Base-by-base conservation (phyloP, 306 rosid species). In the Sophora flavescens region DNA sequence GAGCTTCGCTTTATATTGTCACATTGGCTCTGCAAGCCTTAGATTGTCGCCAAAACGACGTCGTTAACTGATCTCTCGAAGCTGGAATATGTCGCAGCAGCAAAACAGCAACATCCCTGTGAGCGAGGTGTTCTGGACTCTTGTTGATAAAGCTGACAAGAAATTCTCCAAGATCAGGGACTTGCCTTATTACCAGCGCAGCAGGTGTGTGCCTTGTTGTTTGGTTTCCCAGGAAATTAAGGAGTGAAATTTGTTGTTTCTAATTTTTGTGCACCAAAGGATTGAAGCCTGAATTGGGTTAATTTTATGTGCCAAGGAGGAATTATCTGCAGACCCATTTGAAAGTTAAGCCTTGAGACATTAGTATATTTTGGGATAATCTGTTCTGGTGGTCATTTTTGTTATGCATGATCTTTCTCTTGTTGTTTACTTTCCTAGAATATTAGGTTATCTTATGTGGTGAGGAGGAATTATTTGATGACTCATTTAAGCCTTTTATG, bases 111-210 rank as follows among this genome's bases (percentile, higher is more conserved):
- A 26, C 80, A 84, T 89, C 47, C 91, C 94, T 4, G 91, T 82
- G 60, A 89, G 86, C 84, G 97, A 91, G 68, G 67, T 79, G 35
- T 91, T 88, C 84, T 91, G 94, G 94, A 80, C 91, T 74, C 86
- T 91, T 10, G 91, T 85, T 50, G 90, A 89, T 22, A 88, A 89
- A 85, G 94, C 97, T 6, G 94, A 91, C 76, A 88, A 91, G 84
- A 91, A 91, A 57, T 91, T 91, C 86, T 86, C 94, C 78, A 91
- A 91, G 78, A 91, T 91, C 89, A 82, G 88, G 63, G 90, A 89
- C 87, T 81, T 89, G 30, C 92, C 97, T 32, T 86, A 77, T 59
- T 91, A 89, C 87, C 91, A 91, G 59, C 97, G 97, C 71, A 84
- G 78, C 85, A 89, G 97, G 93, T 86, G 8, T 13, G 6, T 6